Evolutionary conservation across 495 filamentous ascomycete genomes (phyloP).

Genomic region (Peziza echinospora): DNA sequence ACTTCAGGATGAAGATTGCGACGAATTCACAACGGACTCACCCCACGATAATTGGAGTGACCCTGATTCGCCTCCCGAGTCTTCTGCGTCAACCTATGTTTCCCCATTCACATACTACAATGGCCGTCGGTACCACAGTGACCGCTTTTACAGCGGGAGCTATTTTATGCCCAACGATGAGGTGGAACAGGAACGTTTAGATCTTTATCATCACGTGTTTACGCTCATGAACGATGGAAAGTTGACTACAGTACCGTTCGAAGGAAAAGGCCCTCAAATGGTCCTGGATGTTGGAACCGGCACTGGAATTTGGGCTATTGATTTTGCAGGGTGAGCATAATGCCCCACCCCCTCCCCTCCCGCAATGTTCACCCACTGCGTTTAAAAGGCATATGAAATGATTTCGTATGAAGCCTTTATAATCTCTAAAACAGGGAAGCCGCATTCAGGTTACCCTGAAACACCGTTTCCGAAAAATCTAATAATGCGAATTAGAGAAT

Average conservation of each 20-base stretch:
- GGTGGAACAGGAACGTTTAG: conserved; percentile 6
- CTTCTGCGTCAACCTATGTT: too few relatives aligned
- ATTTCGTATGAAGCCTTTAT: too few relatives aligned
- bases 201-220: conserved; percentile 18
- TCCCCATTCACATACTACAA: conserved; percentile 23
- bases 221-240: conserved; percentile 6
- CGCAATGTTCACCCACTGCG: too few relatives aligned
- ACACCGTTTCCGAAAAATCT: too few relatives aligned
- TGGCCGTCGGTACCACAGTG: conserved; percentile 35
- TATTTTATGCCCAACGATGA: conserved; percentile 1
- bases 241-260: conserved; percentile 10
- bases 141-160: conserved; percentile 9
- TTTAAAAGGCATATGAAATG: too few relatives aligned
- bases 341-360: too few relatives aligned
- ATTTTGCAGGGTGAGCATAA: conserved; percentile 17
- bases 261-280: not conserved
- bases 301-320: conserved; percentile 27
- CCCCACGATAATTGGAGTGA: too few relatives aligned
- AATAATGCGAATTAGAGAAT: conserved; percentile 13
- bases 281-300: conserved; percentile 36
- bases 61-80: too few relatives aligned
- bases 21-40: too few relatives aligned
- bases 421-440: too few relatives aligned
- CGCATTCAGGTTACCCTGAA: too few relatives aligned
- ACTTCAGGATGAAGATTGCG: too few relatives aligned